phyloP scores from a whole-genome alignment of 306 rosid genomes.

The Adenanthera pavonina region DNA sequence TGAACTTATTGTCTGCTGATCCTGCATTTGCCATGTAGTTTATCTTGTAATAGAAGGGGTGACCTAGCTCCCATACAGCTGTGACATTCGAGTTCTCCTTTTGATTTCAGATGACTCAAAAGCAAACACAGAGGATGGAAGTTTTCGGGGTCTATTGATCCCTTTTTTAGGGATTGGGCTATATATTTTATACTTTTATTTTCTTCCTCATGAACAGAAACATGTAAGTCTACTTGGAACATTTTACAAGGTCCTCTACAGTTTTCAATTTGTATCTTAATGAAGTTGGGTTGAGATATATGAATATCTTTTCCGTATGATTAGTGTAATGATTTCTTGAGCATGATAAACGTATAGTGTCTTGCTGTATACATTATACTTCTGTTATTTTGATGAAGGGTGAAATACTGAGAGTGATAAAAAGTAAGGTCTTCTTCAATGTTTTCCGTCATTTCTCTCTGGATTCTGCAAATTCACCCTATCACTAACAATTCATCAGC shows the following conservation, averaged over 20 bases:
- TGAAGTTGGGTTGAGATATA: too few species aligned
- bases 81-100: constrained; percentile 9
- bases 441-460: neutral
- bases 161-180: constrained; percentile 67
- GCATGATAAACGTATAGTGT: too few species aligned
- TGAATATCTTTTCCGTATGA: too few species aligned
- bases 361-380: too few species aligned
- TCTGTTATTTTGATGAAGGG: too few species aligned
- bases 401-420: too few species aligned
- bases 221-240: constrained; percentile 56
- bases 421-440: too few species aligned
- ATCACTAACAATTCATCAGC: neutral
- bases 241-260: neutral
- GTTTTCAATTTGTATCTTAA: neutral
- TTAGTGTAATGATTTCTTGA: too few species aligned
- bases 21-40: constrained; percentile 11
- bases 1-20: constrained; percentile 16
- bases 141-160: constrained; percentile 55
- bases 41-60: constrained; percentile 13
- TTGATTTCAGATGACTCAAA: constrained; percentile 69
- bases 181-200: constrained; percentile 58
- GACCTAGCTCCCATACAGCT: neutral
- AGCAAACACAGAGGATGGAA: constrained; percentile 68
- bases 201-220: constrained; percentile 68
- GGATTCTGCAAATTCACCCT: neutral